phyloP scores from a whole-genome alignment of 108 stramenopile species.

The Skeletonema marinoi region DNA sequence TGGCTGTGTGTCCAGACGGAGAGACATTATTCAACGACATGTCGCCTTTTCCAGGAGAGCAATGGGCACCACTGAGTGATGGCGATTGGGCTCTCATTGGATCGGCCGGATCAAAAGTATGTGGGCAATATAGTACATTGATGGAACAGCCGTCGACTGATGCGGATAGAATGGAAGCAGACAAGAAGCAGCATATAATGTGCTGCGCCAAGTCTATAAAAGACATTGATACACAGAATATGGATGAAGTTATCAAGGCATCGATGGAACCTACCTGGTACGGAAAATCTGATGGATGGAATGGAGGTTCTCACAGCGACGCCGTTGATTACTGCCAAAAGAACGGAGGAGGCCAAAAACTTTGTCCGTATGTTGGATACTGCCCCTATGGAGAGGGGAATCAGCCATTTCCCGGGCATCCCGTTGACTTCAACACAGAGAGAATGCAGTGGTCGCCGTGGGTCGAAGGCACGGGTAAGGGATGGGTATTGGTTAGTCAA shows the following conservation, averaged over 20 bases:
- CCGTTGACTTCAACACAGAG: conserved; percentile 30
- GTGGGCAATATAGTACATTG: background rate
- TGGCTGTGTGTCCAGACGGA: conserved; percentile 28
- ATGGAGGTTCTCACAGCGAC: conserved; percentile 33
- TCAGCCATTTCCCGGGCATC: conserved; percentile 14
- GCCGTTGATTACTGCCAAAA: conserved; percentile 19
- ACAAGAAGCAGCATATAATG: conserved; percentile 29
- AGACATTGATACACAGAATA: background rate
- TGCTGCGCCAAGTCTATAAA: conserved; percentile 12
- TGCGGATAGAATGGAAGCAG: conserved; percentile 1
- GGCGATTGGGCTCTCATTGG: conserved; percentile 26
- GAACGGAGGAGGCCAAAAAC: background rate
- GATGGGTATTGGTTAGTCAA: conserved; percentile 36
- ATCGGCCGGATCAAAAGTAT: background rate
- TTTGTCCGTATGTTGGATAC: conserved; percentile 36
- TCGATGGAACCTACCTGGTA: conserved; percentile 22
- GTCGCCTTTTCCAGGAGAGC: conserved; percentile 20
- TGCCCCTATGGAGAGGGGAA: conserved; percentile 28
- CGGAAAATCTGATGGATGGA: conserved; percentile 34
- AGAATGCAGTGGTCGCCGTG: conserved; percentile 19
- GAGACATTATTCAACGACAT: conserved; percentile 15
- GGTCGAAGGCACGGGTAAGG: conserved; percentile 2
- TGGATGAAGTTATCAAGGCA: background rate
- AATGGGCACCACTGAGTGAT: conserved; percentile 29
- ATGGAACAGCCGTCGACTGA: background rate